These are phyloP conservation scores for Podospora pseudocomata DNA, from an alignment of 495 filamentous ascomycete species.

Conservation along the genomic window DNA sequence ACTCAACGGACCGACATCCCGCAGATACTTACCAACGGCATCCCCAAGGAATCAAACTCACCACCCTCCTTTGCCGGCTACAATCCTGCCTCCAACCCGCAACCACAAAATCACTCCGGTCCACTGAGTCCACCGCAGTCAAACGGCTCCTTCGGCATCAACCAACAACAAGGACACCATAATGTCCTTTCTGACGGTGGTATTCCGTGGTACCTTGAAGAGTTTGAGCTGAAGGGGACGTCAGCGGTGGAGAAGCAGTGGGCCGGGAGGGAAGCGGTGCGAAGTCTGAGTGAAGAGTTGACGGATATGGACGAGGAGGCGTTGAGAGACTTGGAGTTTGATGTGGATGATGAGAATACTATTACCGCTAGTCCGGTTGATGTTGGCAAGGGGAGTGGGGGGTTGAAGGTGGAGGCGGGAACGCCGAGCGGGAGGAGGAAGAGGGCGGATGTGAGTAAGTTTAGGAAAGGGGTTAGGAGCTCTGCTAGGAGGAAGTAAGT, in stretches of 20 bases:
- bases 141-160: conserved; percentile 41
- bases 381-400: background rate
- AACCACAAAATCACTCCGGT: conserved; percentile 20
- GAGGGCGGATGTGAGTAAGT: conserved; percentile 4
- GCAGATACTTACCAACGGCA: conserved; percentile 26
- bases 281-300: conserved; percentile 78
- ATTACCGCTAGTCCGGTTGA: conserved; percentile 9
- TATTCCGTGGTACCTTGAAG: conserved; percentile 82
- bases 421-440: background rate
- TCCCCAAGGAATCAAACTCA: conserved; percentile 35
- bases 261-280: conserved; percentile 69
- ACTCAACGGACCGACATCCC: conserved; percentile 18
- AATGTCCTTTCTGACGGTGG: conserved; percentile 66
- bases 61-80: conserved; percentile 37
- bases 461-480: conserved; percentile 6
- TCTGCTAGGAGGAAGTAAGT: conserved; percentile 10
- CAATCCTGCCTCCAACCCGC: conserved; percentile 10
- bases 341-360: conserved; percentile 35
- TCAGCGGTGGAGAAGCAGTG: conserved; percentile 65
- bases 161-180: conserved; percentile 27
- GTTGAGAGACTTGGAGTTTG: conserved; percentile 57
- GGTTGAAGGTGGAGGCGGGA: background rate
- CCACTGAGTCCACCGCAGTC: conserved; percentile 48
- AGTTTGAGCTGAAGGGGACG: conserved; percentile 75
- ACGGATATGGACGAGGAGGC: conserved; percentile 87